These are phyloP conservation scores for Colletotrichum brevisporum DNA, from an alignment of 2,329 filamentous ascomycete species.

Conservation along the genomic window DNA sequence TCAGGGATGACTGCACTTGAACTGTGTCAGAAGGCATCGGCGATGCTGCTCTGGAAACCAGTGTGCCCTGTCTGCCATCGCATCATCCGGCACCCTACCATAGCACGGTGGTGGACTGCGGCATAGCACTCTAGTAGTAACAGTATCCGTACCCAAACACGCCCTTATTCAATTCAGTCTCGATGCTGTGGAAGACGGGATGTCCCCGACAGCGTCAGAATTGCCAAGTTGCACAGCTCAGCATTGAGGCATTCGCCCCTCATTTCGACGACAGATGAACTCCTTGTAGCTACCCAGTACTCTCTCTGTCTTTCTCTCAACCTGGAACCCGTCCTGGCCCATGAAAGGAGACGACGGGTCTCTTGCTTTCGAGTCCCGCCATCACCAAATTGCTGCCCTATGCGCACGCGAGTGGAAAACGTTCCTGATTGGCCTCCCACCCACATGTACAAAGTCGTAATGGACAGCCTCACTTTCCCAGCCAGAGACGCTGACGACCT, in stretches of 20 bases:
- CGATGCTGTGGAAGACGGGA: constrained; percentile 16
- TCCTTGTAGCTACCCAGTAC: background rate
- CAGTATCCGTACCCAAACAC: background rate
- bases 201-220: constrained; percentile 9
- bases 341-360: constrained; percentile 9
- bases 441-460: background rate
- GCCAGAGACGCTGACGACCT: background rate
- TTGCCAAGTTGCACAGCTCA: background rate
- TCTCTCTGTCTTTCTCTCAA: background rate
- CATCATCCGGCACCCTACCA: background rate
- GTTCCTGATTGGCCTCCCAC: too few species aligned
- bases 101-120: background rate
- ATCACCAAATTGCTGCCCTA: background rate
- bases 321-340: background rate
- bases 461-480: background rate
- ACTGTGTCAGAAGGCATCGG: background rate
- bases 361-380: background rate
- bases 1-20: constrained; percentile 7
- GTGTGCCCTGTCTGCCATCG: constrained; percentile 3
- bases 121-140: background rate
- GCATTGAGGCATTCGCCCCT: background rate
- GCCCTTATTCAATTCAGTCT: constrained; percentile 15
- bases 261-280: constrained; percentile 16
- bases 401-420: background rate
- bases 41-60: too few species aligned